Conservation (phyloP, 352 stramenopile genomes). For the Pythium monospermum region DNA sequence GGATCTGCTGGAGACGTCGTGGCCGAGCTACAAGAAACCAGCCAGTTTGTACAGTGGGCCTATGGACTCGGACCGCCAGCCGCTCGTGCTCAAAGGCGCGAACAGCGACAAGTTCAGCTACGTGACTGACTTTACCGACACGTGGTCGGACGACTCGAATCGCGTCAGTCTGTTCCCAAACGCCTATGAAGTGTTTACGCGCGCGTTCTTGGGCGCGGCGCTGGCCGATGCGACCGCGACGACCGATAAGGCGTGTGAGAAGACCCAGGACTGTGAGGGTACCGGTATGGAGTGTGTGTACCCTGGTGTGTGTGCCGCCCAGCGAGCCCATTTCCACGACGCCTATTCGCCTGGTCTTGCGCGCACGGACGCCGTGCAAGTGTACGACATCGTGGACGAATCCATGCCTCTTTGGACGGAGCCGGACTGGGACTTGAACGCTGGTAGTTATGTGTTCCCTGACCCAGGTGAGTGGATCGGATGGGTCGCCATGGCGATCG, state of each 20-base stretch:
- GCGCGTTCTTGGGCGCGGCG: slow-evolving; percentile 56
- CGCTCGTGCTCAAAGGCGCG: slow-evolving; percentile 33
- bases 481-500: slow-evolving; percentile 59
- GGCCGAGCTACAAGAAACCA: slow-evolving; percentile 46
- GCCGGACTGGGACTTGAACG: slow-evolving; percentile 55
- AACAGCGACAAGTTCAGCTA: slow-evolving; percentile 28
- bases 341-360: slow-evolving; percentile 59
- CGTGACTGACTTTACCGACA: slow-evolving; percentile 43
- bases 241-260: slow-evolving; percentile 39
- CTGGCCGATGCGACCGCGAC: slow-evolving; percentile 29
- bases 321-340: slow-evolving; percentile 72
- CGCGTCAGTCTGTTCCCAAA: slow-evolving; percentile 71
- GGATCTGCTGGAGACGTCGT: slow-evolving; percentile 31
- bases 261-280: slow-evolving; percentile 51
- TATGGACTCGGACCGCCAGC: slow-evolving; percentile 40
- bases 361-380: slow-evolving; percentile 37
- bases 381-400: slow-evolving; percentile 63
- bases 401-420: slow-evolving; percentile 74
- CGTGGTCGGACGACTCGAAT: slow-evolving; percentile 51
- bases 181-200: slow-evolving; percentile 76
- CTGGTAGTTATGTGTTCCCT: slow-evolving; percentile 77
- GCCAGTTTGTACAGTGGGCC: slow-evolving; percentile 55
- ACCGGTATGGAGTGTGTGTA: slow-evolving; percentile 72
- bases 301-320: slow-evolving; percentile 55
- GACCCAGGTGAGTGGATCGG: slow-evolving; percentile 68